Base-by-base conservation (phyloP, 345 rosid species). In the Brassica incana region DNA sequence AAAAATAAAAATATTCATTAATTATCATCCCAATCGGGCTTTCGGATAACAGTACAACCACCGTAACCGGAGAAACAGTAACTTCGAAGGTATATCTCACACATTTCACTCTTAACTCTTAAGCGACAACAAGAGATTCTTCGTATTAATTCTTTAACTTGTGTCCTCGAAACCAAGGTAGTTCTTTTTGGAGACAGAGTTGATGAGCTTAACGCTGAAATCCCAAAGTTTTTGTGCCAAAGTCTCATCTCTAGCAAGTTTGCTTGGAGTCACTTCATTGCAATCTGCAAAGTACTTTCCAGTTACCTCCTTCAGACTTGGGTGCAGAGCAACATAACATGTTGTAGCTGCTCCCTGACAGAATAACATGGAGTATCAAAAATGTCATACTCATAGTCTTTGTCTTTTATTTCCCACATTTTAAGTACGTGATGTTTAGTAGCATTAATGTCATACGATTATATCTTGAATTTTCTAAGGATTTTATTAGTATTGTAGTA, bases 341-440 rank as follows among this genome's bases (percentile, higher is more conserved):
- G 94, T 88, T 10, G 99, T 93, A 10, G 98, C 99, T 61, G 99
- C 99, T 64, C 99, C 99, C 98, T 95, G 80, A 40, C 56, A 66
- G 20, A 33, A 67, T 43, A 12, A 35, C 56, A 60, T 4, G 27
- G 38, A 27, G 15, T 30, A 50, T 75, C 52, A 74, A 58, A 20
- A 68, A 15, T 52, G 59, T 52, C 18, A 15, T 16, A 60, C 43
- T 64, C 15, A 10, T 8, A 29, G 32, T 29, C 4, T 18, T 18
- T 29, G 1, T 14, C 25, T 16, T 52, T 12, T 25, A 10, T 60
- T 23, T 10, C 64, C 32, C 64, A 60, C 64, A 20, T 58, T 27
- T 8, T 8, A 48, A 14, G 56, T 48, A 52, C 11, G 48, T 8
- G 48, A 40, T 4, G 59, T n/a, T 52, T 8, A 9, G 30, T 59